Percentiles rank a stretch among this genome's conserved stretches.
These are phyloP conservation scores for Purshia tridentata DNA, from an alignment of 306 rosid species.

Conservation along the genomic window DNA sequence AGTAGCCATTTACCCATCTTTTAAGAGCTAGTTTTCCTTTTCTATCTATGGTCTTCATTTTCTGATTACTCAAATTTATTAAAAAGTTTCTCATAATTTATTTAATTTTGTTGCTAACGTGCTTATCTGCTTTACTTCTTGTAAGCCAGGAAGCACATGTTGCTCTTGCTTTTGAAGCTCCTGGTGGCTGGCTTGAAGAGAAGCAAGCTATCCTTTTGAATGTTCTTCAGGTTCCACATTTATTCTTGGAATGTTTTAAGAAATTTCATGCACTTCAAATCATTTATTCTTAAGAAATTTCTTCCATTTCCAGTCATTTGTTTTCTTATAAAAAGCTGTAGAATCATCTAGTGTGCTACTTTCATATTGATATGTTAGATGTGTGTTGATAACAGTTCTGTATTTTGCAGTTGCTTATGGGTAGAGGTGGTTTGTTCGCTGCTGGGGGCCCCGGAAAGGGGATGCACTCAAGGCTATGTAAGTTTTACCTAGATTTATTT, in stretches of 20 bases:
- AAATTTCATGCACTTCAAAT: constrained; percentile 5
- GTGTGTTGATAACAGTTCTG: constrained; percentile 22
- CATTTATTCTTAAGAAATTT: constrained; percentile 12
- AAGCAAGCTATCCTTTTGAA: constrained; percentile 83
- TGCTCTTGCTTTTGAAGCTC: constrained; percentile 97
- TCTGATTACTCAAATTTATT: not conserved
- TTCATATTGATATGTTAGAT: not conserved
- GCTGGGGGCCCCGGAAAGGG: constrained; percentile 98
- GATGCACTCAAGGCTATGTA: constrained; percentile 97
- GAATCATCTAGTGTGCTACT: not conserved
- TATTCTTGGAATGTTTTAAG: constrained; percentile 14
- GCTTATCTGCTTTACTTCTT: constrained; percentile 26
- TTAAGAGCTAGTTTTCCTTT: not conserved
- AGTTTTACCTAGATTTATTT: constrained; percentile 34
- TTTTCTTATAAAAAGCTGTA: not conserved
- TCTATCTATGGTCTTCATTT: constrained; percentile 9
- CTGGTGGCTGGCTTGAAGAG: constrained; percentile 95
- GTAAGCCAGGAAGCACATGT: constrained; percentile 65
- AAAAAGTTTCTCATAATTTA: not conserved
- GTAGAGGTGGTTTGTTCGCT: constrained; percentile 95
- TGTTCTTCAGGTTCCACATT: constrained; percentile 74
- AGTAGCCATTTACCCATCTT: no score
- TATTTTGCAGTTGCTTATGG: constrained; percentile 79
- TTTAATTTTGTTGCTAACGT: not conserved
- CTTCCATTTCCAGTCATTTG: not conserved